phyloP scores from a whole-genome alignment of 2,329 filamentous ascomycete genomes.

The Rutstroemia sp. region DNA sequence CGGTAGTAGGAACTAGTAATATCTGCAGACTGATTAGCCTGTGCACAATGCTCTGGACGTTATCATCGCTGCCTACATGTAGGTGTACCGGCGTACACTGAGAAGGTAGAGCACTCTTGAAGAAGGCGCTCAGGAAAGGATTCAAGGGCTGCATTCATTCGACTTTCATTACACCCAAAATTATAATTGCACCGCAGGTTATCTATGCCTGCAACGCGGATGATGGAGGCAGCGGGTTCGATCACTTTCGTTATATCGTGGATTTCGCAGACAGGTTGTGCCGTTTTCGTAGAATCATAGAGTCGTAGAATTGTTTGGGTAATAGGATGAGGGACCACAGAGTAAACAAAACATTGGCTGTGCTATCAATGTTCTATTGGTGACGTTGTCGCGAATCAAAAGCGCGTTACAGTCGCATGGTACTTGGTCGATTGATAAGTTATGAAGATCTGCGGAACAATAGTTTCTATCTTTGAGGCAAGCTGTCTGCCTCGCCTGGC shows the following conservation, averaged over 20 bases:
- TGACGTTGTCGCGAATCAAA: background rate
- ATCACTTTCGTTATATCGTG: background rate
- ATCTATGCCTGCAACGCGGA: slow-evolving; percentile 17
- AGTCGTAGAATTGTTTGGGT: background rate
- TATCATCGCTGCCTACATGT: slow-evolving; percentile 47
- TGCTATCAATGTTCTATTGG: background rate
- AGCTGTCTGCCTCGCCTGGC: background rate
- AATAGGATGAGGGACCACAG: background rate
- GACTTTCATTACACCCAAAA: slow-evolving; percentile 27
- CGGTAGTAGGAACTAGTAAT: slow-evolving; percentile 86
- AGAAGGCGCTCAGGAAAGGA: slow-evolving; percentile 97
- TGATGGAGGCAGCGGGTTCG: background rate
- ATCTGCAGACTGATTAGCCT: slow-evolving; percentile 42
- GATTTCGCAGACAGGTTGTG: background rate
- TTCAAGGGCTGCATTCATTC: slow-evolving; percentile 96
- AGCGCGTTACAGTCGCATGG: background rate
- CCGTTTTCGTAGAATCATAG: background rate
- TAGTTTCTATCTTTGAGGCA: background rate
- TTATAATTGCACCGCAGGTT: slow-evolving; percentile 21
- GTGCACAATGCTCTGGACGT: background rate
- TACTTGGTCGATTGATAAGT: background rate
- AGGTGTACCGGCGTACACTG: slow-evolving; percentile 90
- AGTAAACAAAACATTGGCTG: background rate
- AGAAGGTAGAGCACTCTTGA: slow-evolving; percentile 84
- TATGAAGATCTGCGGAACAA: background rate